Conservation (phyloP, 768 basidiomycete species). For the Baorangia bicolor region DNA sequence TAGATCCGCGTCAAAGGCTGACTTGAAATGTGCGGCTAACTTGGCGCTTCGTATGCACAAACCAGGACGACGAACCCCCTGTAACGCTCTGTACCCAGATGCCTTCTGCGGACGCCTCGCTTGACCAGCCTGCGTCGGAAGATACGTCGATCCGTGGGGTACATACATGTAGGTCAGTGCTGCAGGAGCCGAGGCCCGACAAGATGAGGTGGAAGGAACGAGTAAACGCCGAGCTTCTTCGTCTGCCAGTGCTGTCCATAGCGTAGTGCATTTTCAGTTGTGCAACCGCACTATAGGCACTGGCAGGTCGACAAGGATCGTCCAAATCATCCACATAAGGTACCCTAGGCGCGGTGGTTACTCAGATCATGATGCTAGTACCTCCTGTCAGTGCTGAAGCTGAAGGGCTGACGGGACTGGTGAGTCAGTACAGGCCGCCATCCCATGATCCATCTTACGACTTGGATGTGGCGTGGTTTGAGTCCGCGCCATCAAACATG, state of each 20-base stretch:
- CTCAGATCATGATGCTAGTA: no score
- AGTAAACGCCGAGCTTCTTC: constrained; percentile 11
- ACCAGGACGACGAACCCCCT: neutral
- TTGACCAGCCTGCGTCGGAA: neutral
- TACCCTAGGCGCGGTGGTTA: neutral
- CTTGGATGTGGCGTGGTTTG: no score
- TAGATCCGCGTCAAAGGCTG: no score
- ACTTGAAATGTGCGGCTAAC: no score
- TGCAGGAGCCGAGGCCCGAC: constrained; percentile 4
- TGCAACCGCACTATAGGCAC: no score
- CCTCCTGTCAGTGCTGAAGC: no score
- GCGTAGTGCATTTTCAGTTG: constrained; percentile 4
- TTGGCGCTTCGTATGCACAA: constrained; percentile 18
- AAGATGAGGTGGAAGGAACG: constrained; percentile 12
- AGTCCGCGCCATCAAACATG: no score
- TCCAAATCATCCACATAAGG: neutral
- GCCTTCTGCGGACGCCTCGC: neutral
- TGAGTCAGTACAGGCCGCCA: no score
- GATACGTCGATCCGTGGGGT: constrained; percentile 1
- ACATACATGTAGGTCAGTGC: constrained; percentile 8
- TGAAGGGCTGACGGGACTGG: no score
- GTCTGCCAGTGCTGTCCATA: neutral
- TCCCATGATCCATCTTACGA: no score
- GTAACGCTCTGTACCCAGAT: neutral
- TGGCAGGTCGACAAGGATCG: neutral